phyloP scores from a whole-genome alignment of 2,329 filamentous ascomycete genomes.

The Fusarium veterinarium region DNA sequence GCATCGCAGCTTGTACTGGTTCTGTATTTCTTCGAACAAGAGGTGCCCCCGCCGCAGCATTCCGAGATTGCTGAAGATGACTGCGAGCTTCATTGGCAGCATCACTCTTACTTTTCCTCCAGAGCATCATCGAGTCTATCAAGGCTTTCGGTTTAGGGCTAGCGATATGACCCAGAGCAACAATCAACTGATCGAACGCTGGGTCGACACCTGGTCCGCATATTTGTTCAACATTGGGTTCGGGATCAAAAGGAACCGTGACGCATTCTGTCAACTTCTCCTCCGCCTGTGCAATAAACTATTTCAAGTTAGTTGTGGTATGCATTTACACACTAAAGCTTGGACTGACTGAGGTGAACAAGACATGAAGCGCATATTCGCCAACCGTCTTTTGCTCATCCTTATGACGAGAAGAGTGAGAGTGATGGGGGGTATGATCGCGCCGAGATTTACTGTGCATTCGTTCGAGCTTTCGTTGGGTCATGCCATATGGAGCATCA shows the following conservation, averaged over 20 bases:
- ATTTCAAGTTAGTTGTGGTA: conserved; percentile 27
- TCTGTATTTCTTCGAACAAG: conserved; percentile 81
- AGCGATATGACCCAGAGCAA: conserved; percentile 92
- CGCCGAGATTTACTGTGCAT: conserved; percentile 76
- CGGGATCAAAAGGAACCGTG: conserved; percentile 79
- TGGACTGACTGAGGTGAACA: conserved; percentile 85
- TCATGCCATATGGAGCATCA: conserved; percentile 58
- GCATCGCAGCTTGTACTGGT: conserved; percentile 63
- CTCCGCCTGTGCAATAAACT: conserved; percentile 97
- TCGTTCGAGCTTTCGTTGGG: conserved; percentile 67
- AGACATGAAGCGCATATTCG: conserved; percentile 94
- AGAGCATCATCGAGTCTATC: conserved; percentile 98
- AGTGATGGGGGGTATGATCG: conserved; percentile 79
- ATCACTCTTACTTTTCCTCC: conserved; percentile 96
- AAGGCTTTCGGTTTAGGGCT: conserved; percentile 93
- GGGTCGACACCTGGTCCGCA: conserved; percentile 91
- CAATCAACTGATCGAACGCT: conserved; percentile 92
- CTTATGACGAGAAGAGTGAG: conserved; percentile 78
- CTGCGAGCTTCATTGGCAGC: conserved; percentile 76
- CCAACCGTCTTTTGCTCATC: conserved; percentile 93
- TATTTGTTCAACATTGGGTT: conserved; percentile 86
- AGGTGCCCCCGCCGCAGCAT: conserved; percentile 57
- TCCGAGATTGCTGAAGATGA: conserved; percentile 66
- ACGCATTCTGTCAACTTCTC: conserved; percentile 94
- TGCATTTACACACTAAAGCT: background rate